These are phyloP conservation scores for Cutaneotrichosporon cyanovorans DNA, from an alignment of 1,284 basidiomycete genomes.

Conservation along the genomic window DNA sequence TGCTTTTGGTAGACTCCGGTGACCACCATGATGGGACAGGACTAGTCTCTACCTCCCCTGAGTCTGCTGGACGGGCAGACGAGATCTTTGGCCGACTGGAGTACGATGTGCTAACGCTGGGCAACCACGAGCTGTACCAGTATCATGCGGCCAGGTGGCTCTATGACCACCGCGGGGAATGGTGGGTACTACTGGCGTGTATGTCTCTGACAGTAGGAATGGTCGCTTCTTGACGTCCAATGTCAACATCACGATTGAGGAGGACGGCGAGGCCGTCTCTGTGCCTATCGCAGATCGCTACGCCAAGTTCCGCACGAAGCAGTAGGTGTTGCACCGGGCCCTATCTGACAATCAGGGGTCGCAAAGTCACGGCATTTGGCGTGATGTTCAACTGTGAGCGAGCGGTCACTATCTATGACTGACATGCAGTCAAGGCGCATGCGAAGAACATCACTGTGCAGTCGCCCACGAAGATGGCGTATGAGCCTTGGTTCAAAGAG, in stretches of 20 bases:
- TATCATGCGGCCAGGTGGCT: slow-evolving; percentile 70
- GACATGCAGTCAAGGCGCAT: slow-evolving; percentile 36
- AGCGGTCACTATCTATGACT: neutral
- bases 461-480: slow-evolving; percentile 62
- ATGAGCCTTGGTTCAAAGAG: slow-evolving; percentile 60
- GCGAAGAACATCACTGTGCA: slow-evolving; percentile 62
- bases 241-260: slow-evolving; percentile 68
- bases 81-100: slow-evolving; percentile 67
- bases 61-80: slow-evolving; percentile 64
- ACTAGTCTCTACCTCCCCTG: slow-evolving; percentile 24
- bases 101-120: slow-evolving; percentile 76
- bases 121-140: slow-evolving; percentile 82
- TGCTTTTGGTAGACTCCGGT: slow-evolving; percentile 42
- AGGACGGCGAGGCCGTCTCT: slow-evolving; percentile 45
- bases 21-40: slow-evolving; percentile 65
- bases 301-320: slow-evolving; percentile 65
- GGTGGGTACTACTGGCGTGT: slow-evolving; percentile 16
- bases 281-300: slow-evolving; percentile 53
- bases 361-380: slow-evolving; percentile 67
- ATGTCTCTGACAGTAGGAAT: slow-evolving; percentile 42
- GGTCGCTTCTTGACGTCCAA: slow-evolving; percentile 77
- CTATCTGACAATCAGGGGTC: slow-evolving; percentile 46
- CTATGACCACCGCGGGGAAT: slow-evolving; percentile 58
- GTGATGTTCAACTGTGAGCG: slow-evolving; percentile 58
- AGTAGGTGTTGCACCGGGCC: slow-evolving; percentile 48